phyloP scores from a whole-genome alignment of 495 filamentous ascomycete species.

The Penicillium angulare region DNA sequence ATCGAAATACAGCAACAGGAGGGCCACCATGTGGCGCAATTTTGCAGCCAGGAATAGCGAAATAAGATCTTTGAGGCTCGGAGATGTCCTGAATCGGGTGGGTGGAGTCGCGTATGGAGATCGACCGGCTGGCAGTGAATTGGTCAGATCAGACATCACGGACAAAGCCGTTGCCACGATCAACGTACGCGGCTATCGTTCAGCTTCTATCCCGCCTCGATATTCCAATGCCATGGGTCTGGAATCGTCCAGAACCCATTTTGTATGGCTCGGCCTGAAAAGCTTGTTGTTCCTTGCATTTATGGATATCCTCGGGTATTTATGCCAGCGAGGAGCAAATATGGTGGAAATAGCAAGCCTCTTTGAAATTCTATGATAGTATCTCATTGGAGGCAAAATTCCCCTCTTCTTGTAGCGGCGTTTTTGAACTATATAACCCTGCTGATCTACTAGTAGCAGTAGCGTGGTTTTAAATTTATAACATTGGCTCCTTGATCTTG shows the following conservation, averaged over 20 bases:
- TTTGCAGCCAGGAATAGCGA: background rate
- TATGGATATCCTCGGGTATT: background rate
- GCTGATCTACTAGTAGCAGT: background rate
- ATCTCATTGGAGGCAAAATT: background rate
- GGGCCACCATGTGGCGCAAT: background rate
- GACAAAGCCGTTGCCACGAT: background rate
- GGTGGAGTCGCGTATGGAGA: background rate
- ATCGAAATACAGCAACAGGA: too few species aligned
- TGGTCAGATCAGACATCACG: background rate
- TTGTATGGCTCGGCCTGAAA: background rate
- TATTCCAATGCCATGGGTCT: background rate
- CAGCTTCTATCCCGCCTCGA: background rate
- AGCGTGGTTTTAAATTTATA: background rate
- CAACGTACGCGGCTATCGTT: background rate
- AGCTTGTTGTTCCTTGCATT: background rate
- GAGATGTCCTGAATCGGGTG: background rate
- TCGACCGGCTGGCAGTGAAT: background rate
- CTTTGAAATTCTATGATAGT: background rate
- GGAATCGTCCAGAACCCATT: background rate
- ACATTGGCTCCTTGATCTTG: background rate
- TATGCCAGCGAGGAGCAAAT: background rate
- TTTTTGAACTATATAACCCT: background rate
- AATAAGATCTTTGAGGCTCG: background rate
- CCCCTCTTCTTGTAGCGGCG: background rate
- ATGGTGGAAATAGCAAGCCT: background rate